Percentiles rank a stretch among this genome's conserved stretches.
Evolutionary conservation across 2,329 filamentous ascomycete genomes (phyloP).

Genomic region (Daldinia sp.): DNA sequence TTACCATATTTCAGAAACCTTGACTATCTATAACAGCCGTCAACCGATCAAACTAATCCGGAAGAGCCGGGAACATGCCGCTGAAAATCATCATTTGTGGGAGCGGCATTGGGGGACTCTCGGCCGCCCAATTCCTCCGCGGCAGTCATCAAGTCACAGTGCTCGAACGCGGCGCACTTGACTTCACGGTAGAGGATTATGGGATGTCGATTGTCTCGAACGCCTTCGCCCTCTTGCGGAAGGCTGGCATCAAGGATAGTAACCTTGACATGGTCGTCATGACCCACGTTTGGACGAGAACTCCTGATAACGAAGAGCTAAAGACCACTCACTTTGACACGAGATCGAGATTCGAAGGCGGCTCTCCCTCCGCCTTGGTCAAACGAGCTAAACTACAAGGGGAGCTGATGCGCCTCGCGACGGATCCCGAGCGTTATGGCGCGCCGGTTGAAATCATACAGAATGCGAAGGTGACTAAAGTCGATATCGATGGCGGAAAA

Average conservation of each 20-base stretch:
- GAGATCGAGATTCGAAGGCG: slow-evolving; percentile 31
- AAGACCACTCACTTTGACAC: slow-evolving; percentile 36
- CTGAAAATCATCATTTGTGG: slow-evolving; percentile 39
- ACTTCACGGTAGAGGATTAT: slow-evolving; percentile 35
- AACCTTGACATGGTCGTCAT: slow-evolving; percentile 37
- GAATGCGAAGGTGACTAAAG: slow-evolving; percentile 36
- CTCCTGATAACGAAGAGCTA: slow-evolving; percentile 29
- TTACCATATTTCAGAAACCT: not conserved
- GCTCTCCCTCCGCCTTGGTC: slow-evolving; percentile 31
- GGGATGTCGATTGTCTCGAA: slow-evolving; percentile 38
- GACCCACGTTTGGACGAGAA: slow-evolving; percentile 35
- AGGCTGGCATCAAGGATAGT: slow-evolving; percentile 31
- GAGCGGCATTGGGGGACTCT: slow-evolving; percentile 38
- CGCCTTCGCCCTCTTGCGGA: slow-evolving; percentile 36
- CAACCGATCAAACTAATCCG: not conserved
- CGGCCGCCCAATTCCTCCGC: slow-evolving; percentile 40
- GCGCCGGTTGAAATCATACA: slow-evolving; percentile 24
- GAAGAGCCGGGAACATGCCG: slow-evolving; percentile 20
- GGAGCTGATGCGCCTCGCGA: slow-evolving; percentile 37
- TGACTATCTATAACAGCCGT: not conserved
- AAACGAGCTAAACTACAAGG: slow-evolving; percentile 35
- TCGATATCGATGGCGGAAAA: slow-evolving; percentile 34
- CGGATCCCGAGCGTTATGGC: slow-evolving; percentile 27
- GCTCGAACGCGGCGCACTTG: slow-evolving; percentile 36
- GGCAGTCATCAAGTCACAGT: slow-evolving; percentile 39